A percentile compares a stretch with the other conserved stretches of the same genome.
These are phyloP conservation scores for Euphrasia arctica DNA, from an alignment of 305 asterid genomes.

Conservation along the genomic window DNA sequence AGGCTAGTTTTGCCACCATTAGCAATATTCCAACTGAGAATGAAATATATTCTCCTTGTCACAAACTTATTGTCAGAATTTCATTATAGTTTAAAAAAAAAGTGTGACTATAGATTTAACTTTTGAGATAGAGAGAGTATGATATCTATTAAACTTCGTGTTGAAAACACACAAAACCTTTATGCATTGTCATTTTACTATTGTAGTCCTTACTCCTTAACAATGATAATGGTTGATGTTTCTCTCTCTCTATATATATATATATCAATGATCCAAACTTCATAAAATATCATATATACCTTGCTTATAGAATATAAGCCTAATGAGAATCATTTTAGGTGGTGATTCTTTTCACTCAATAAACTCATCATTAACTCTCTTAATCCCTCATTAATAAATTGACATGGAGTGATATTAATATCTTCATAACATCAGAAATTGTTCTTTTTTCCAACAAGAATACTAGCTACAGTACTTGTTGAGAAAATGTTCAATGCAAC, in stretches of 20 bases:
- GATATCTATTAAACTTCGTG: too few species aligned
- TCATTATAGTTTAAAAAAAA: too few species aligned
- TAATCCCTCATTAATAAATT: conserved; percentile 22
- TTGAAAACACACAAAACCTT: too few species aligned
- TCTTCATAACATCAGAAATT: conserved; percentile 5
- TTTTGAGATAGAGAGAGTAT: too few species aligned
- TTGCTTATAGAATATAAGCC: conserved; percentile 2
- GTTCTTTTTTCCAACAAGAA: neutral
- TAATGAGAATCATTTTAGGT: conserved; percentile 18
- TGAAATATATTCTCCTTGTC: too few species aligned
- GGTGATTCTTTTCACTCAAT: conserved; percentile 16
- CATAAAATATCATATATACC: neutral
- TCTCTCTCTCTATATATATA: neutral
- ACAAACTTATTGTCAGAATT: too few species aligned
- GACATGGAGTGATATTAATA: neutral
- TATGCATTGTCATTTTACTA: too few species aligned
- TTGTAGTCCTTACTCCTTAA: too few species aligned
- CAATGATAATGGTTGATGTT: too few species aligned
- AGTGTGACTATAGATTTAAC: too few species aligned
- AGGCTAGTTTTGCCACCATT: too few species aligned
- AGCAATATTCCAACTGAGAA: too few species aligned
- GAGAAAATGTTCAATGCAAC: conserved; percentile 19
- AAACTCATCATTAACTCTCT: conserved; percentile 14
- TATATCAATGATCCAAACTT: neutral
- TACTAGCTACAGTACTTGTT: neutral